A percentile compares a stretch with the other conserved stretches of the same genome.
These are phyloP conservation scores for Aspergillus japonicus DNA, from an alignment of 2,329 filamentous ascomycete species.

Conservation along the genomic window DNA sequence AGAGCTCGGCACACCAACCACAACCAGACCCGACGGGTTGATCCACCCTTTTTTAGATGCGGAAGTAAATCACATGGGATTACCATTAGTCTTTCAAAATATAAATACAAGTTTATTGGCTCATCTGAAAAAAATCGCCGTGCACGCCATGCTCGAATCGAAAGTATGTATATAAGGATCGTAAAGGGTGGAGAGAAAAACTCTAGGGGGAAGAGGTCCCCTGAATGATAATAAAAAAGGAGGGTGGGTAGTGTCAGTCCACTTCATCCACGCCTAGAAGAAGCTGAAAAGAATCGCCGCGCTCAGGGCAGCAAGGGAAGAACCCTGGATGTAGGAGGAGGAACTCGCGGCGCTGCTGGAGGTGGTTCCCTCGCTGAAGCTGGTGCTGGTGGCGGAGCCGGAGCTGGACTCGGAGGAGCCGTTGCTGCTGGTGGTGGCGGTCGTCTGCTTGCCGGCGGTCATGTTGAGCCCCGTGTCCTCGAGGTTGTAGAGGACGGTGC, in stretches of 20 bases:
- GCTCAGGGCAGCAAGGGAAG: neutral
- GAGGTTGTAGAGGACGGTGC: slow-evolving; percentile 4
- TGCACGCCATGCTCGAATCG: neutral
- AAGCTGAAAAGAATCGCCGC: neutral
- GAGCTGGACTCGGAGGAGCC: neutral
- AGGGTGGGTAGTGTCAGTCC: neutral
- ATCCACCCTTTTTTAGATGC: too few species aligned
- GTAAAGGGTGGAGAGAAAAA: neutral
- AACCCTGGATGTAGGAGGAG: neutral
- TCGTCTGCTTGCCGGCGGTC: neutral
- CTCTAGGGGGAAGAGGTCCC: too few species aligned
- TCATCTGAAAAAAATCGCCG: neutral
- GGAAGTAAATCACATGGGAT: neutral
- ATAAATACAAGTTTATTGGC: neutral
- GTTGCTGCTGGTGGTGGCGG: neutral
- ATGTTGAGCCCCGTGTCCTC: slow-evolving; percentile 5
- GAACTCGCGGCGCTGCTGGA: neutral
- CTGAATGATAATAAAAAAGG: neutral
- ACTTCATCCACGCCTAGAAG: neutral
- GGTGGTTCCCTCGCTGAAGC: neutral
- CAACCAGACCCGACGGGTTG: too few species aligned
- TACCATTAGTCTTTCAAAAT: neutral
- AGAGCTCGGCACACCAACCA: too few species aligned
- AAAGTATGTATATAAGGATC: neutral
- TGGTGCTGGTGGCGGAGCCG: neutral